These are phyloP conservation scores for Pyronema domesticum DNA, from an alignment of 495 filamentous ascomycete species.

Conservation along the genomic window DNA sequence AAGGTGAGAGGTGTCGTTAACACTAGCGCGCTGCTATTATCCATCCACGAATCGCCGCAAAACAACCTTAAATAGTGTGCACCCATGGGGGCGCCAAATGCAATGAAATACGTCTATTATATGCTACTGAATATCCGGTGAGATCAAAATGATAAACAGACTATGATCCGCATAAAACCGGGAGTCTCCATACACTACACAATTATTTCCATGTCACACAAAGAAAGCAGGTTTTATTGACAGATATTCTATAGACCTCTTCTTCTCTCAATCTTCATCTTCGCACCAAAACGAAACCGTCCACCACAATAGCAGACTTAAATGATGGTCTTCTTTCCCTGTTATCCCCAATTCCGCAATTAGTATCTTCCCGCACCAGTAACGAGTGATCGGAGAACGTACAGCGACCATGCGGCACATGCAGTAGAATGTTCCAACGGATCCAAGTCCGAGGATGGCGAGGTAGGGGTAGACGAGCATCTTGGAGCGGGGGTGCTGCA, in stretches of 20 bases:
- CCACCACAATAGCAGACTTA: constrained; percentile 2
- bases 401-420: constrained; percentile 41
- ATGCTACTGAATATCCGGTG: no score
- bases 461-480: constrained; percentile 52
- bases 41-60: neutral
- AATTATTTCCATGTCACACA: no score
- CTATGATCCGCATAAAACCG: no score
- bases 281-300: constrained; percentile 10
- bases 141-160: no score
- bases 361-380: neutral
- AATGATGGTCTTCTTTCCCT: constrained; percentile 24
- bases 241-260: constrained; percentile 2
- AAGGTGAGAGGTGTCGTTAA: neutral
- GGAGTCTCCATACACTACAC: no score
- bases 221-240: neutral
- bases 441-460: constrained; percentile 34
- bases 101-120: no score
- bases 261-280: constrained; percentile 11
- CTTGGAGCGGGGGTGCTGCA: constrained; percentile 38
- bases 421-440: constrained; percentile 31
- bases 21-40: neutral
- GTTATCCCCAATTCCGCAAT: neutral
- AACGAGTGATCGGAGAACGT: constrained; percentile 15
- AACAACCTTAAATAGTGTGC: no score
- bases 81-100: no score